phyloP scores from a whole-genome alignment of 768 basidiomycete species.

The Suillus ampliporus region DNA sequence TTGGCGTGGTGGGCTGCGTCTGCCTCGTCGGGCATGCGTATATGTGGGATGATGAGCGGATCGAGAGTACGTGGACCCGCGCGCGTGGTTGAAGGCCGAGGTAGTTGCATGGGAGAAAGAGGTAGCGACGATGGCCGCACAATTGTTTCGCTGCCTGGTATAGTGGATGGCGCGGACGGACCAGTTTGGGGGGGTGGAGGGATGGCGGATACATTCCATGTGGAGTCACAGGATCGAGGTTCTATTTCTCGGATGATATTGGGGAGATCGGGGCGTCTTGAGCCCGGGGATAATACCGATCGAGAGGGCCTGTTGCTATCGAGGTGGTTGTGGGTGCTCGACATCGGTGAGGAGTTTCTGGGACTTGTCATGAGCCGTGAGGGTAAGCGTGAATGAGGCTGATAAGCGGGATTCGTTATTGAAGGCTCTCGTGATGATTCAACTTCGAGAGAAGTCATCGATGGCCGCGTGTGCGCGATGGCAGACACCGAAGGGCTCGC shows the following conservation, averaged over 20 bases:
- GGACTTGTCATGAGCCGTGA: slow-evolving; percentile 24
- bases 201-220: slow-evolving; percentile 27
- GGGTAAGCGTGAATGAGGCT: slow-evolving; percentile 24
- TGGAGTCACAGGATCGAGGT: slow-evolving; percentile 59
- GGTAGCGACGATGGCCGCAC: slow-evolving; percentile 62
- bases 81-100: slow-evolving; percentile 42
- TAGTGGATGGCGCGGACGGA: slow-evolving; percentile 18
- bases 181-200: slow-evolving; percentile 34
- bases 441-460: too few species aligned
- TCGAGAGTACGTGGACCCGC: slow-evolving; percentile 38
- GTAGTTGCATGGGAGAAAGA: slow-evolving; percentile 59
- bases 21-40: slow-evolving; percentile 62
- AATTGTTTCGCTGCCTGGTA: slow-evolving; percentile 41
- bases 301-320: slow-evolving; percentile 77
- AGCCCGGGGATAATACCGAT: too few species aligned
- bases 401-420: slow-evolving; percentile 14
- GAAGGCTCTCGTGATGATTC: slow-evolving; percentile 9
- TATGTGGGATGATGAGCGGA: slow-evolving; percentile 38
- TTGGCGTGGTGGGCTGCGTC: slow-evolving; percentile 52
- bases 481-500: slow-evolving; percentile 9
- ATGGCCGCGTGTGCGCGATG: slow-evolving; percentile 1
- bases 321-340: slow-evolving; percentile 47
- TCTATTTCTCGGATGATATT: slow-evolving; percentile 75
- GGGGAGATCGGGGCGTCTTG: slow-evolving; percentile 66
- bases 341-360: slow-evolving; percentile 29